Evolutionary conservation across 176 grass and related monocot species (phyloP).

Genomic region (Zoysia pacifica): DNA sequence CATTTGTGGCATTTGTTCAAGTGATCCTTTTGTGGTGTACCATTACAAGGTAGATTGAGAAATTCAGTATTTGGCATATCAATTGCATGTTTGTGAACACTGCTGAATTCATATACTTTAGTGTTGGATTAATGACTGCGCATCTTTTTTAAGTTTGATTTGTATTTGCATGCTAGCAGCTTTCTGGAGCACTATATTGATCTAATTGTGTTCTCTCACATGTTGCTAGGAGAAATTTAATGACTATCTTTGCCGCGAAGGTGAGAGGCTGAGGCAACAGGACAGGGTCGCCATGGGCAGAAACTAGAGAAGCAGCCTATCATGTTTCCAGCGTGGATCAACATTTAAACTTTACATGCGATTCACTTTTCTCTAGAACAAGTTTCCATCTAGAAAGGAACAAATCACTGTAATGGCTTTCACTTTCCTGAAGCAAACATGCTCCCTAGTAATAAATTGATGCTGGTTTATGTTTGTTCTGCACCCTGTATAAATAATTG

Average conservation of each 20-base stretch:
- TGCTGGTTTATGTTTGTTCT: background rate
- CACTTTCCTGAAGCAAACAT: background rate
- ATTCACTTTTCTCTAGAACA: background rate
- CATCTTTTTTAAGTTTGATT: too few species aligned
- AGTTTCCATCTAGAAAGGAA: background rate
- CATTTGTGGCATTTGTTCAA: background rate
- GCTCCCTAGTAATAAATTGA: background rate
- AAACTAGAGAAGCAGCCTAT: constrained; percentile 5
- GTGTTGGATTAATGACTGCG: too few species aligned
- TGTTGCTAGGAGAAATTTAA: constrained; percentile 58
- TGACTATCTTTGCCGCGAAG: constrained; percentile 49
- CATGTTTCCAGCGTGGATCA: background rate
- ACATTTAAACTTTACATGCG: constrained; percentile 1
- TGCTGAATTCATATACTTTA: too few species aligned
- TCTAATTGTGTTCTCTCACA: background rate
- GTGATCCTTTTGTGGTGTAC: too few species aligned
- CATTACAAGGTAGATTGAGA: too few species aligned
- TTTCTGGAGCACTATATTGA: background rate
- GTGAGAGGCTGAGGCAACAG: constrained; percentile 58
- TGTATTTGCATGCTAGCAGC: background rate
- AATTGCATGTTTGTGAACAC: too few species aligned
- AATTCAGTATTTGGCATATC: too few species aligned
- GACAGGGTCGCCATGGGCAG: constrained; percentile 46
- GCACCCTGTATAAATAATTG: constrained; percentile 6
- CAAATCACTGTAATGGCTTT: background rate